Evolutionary conservation across 441 rosid species (phyloP).

Genomic region (Kokia cookei): DNA sequence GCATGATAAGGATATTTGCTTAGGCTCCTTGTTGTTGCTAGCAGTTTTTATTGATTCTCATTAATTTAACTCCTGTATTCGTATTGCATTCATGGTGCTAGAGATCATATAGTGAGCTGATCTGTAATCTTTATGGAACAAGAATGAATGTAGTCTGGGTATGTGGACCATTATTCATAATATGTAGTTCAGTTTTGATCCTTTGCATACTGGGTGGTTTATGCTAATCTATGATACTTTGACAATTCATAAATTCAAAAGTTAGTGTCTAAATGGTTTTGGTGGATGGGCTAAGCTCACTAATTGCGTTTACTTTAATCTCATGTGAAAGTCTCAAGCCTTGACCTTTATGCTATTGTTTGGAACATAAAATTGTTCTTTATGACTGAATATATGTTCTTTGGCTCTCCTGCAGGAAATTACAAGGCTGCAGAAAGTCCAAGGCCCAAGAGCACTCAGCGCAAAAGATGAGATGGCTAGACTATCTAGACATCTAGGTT

Average conservation of each 20-base stretch:
- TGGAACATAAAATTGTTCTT: not conserved
- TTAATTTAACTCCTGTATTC: not conserved
- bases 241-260: not conserved
- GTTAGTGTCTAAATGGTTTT: not conserved
- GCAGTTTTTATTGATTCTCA: not conserved
- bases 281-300: conserved; percentile 1
- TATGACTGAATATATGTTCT: conserved; percentile 2
- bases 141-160: not conserved
- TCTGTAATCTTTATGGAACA: not conserved
- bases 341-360: not conserved
- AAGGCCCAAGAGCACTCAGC: conserved; percentile 85
- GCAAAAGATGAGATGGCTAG: conserved; percentile 99
- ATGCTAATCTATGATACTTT: not conserved
- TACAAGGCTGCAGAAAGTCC: conserved; percentile 78
- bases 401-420: conserved; percentile 64
- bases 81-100: not conserved
- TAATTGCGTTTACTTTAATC: not conserved
- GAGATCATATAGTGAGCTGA: not conserved
- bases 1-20: not conserved
- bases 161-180: not conserved
- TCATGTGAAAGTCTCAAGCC: not conserved
- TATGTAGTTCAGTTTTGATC: not conserved
- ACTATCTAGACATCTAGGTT: conserved; percentile 86
- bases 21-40: not conserved
- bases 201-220: not conserved